These are phyloP conservation scores for Breviolum minutum DNA, from an alignment of 73 alveolate species.

Conservation along the genomic window DNA sequence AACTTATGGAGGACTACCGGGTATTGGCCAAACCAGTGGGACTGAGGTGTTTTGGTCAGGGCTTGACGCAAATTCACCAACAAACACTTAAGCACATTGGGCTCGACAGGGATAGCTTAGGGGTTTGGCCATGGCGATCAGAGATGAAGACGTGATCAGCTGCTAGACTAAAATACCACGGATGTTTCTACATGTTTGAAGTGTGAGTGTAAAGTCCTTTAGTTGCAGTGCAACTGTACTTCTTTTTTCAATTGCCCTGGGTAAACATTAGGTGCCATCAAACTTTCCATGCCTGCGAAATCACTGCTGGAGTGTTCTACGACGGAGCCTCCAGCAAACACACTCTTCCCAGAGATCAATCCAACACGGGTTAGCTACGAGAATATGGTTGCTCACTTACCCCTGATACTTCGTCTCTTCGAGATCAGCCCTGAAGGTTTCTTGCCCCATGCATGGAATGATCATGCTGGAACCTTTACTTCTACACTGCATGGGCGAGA, in stretches of 20 bases:
- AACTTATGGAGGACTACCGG: conserved; percentile 5
- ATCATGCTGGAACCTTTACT: no score
- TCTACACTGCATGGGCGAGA: no score
- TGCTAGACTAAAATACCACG: background rate
- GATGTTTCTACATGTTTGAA: background rate
- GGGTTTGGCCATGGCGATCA: background rate
- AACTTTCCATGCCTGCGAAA: background rate
- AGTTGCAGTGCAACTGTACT: background rate
- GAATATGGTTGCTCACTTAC: background rate
- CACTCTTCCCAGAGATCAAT: background rate
- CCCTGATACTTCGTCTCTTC: background rate
- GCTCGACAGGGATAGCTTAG: background rate
- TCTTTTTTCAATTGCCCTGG: background rate
- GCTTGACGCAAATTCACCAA: background rate
- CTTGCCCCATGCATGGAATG: background rate
- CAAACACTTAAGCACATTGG: background rate
- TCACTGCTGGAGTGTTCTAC: background rate
- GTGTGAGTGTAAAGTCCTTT: background rate
- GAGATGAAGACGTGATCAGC: background rate
- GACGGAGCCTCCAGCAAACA: background rate
- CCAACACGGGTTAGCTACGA: background rate
- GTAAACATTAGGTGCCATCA: background rate
- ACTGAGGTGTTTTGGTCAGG: background rate
- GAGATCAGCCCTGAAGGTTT: background rate
- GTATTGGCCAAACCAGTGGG: background rate